These are phyloP conservation scores for Phaeosphaeria sp. DNA, from an alignment of 2,329 filamentous ascomycete species.

Conservation along the genomic window DNA sequence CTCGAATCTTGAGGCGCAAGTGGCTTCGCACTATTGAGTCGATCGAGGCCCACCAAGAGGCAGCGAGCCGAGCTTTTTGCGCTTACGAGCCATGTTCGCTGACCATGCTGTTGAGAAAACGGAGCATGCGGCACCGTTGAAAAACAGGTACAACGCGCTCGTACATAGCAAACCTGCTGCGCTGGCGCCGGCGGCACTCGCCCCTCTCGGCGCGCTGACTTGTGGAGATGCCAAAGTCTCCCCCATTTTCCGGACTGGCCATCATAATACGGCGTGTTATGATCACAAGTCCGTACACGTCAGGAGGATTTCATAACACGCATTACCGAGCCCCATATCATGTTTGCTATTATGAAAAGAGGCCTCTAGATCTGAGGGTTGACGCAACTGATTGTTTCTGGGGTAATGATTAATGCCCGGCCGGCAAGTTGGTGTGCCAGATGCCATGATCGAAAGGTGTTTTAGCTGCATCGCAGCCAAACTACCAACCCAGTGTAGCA, in stretches of 20 bases:
- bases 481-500: slow-evolving; percentile 23
- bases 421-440: slow-evolving; percentile 5
- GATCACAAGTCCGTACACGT: slow-evolving; percentile 27
- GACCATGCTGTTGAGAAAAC: slow-evolving; percentile 21
- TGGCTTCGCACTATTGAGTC: slow-evolving; percentile 10
- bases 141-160: slow-evolving; percentile 7
- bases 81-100: slow-evolving; percentile 19
- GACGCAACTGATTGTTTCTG: slow-evolving; percentile 38
- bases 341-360: slow-evolving; percentile 33
- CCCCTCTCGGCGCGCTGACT: slow-evolving; percentile 27
- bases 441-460: slow-evolving; percentile 28
- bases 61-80: slow-evolving; percentile 19
- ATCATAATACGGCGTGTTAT: slow-evolving; percentile 36
- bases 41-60: slow-evolving; percentile 7
- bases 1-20: slow-evolving; percentile 13
- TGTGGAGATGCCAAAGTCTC: slow-evolving; percentile 21
- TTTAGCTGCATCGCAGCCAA: slow-evolving; percentile 30
- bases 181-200: slow-evolving; percentile 28
- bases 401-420: slow-evolving; percentile 20
- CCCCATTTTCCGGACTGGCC: slow-evolving; percentile 30
- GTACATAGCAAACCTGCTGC: slow-evolving; percentile 22
- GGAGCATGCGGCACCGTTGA: slow-evolving; percentile 29
- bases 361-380: slow-evolving; percentile 18
- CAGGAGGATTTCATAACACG: slow-evolving; percentile 33
- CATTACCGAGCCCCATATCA: slow-evolving; percentile 37